Base-by-base conservation (phyloP, 2,329 filamentous ascomycete species). In the Calonectria pteridis region DNA sequence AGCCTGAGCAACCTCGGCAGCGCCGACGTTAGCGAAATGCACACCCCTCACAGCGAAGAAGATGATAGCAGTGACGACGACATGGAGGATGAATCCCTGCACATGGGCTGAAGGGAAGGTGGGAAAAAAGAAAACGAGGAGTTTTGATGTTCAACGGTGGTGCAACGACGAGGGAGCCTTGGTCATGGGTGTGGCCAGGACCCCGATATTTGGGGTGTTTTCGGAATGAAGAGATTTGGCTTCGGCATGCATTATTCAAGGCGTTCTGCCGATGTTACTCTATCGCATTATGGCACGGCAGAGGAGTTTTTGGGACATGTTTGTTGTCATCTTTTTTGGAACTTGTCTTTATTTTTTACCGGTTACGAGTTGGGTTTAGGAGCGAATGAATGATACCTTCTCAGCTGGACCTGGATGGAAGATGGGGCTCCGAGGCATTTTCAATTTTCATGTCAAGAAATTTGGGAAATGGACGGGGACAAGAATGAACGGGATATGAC, bases 21-120 rank as follows among this genome's bases (percentile, higher is more conserved):
- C 72, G 85, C 84, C 13, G 88, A 90, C 71, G 85, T 85, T 28
- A 90, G 88, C 78, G 86, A 85, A 4, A 85, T 86, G 46, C 88
- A 90, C 70, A 91, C 90, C 69, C 89, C 89, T 11, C 83, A 84
- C 66, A 84, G 84, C 37, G 87, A 85, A 43, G 86, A 85, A 58
- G 87, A 86, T 29, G 86, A 85, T 58, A 90, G 87, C 75, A 90
- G 88, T 70, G 90, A 91, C 66, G 90, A 92, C 58, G 88, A 87
- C 14, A 88, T 90, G 83, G 90, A 90, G 74, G 88, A 89, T 35
- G 82, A 81, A 76, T 72, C 77, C n/a, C 26, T 78, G n/a, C 72
- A 77, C 53, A 78, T 79, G 77, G 77, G 58, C 59, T 67, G 46
- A 43, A 40, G 43, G 7, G 43, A 35, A 40, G 23, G 16, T 11